phyloP scores from a whole-genome alignment of 192 early-diverging fungal genomes.

The Podila epigama region DNA sequence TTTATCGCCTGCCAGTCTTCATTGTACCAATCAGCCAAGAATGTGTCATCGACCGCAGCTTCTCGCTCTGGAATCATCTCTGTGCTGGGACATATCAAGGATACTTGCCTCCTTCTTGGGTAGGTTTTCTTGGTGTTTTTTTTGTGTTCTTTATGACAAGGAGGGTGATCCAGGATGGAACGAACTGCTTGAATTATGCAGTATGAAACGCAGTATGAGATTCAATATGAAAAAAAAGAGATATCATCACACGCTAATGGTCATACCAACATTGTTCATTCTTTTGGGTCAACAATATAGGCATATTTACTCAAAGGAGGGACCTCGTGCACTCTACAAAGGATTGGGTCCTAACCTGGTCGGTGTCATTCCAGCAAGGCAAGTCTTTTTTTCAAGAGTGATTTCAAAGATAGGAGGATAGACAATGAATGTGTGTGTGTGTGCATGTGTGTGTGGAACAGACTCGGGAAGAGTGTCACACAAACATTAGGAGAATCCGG shows the following conservation, averaged over 20 bases:
- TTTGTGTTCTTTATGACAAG: background rate
- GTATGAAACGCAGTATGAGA: background rate
- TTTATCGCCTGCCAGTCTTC: conserved; percentile 17
- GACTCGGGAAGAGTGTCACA: too few species aligned
- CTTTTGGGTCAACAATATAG: conserved; percentile 8
- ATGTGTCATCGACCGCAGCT: conserved; percentile 3
- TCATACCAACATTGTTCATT: background rate
- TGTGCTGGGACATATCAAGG: conserved; percentile 57
- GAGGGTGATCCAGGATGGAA: too few species aligned
- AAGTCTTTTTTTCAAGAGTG: conserved; percentile 6
- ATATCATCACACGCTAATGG: background rate
- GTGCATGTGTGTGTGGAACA: too few species aligned
- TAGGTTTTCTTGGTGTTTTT: conserved; percentile 16
- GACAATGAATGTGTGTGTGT: too few species aligned
- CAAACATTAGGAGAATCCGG: background rate
- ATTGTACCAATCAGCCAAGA: conserved; percentile 27
- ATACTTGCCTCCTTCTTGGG: conserved; percentile 56
- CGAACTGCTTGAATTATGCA: too few species aligned
- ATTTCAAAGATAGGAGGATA: background rate
- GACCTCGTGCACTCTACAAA: conserved; percentile 86
- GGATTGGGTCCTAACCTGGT: conserved; percentile 94
- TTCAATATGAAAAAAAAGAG: background rate
- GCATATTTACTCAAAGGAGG: conserved; percentile 77
- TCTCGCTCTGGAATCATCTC: conserved; percentile 25
- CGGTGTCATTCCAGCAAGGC: conserved; percentile 95